Percentiles rank a stretch among this genome's conserved stretches.
phyloP scores from a whole-genome alignment of 805 yeast species.

The Schwanniomyces occidentalis region DNA sequence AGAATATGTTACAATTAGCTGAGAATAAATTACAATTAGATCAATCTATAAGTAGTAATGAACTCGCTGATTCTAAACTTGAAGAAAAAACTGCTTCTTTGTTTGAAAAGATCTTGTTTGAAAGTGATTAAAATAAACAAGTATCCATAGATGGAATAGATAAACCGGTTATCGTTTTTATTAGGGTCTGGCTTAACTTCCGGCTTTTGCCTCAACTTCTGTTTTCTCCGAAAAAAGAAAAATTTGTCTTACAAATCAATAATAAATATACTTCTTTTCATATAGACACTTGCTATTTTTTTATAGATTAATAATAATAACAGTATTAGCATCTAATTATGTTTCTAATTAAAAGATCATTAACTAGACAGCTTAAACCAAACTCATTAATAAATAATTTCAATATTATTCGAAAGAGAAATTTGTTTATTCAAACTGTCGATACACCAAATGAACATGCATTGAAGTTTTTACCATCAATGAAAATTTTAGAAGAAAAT shows the following conservation, averaged over 20 bases:
- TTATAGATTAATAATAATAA: background rate
- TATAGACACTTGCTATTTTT: background rate
- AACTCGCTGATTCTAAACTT: constrained; percentile 36
- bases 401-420: constrained; percentile 9
- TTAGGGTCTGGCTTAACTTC: too few relatives aligned
- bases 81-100: constrained; percentile 56
- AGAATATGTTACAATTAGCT: constrained; percentile 81
- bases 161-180: constrained; percentile 5
- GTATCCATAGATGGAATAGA: constrained; percentile 7
- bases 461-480: constrained; percentile 77
- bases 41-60: constrained; percentile 49
- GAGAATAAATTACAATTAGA: constrained; percentile 90
- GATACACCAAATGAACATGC: constrained; percentile 88
- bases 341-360: constrained; percentile 1
- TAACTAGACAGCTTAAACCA: constrained; percentile 1
- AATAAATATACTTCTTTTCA: background rate
- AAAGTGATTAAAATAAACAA: constrained; percentile 6
- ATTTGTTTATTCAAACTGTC: constrained; percentile 73
- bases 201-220: background rate
- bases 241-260: background rate
- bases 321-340: background rate
- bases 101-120: constrained; percentile 51
- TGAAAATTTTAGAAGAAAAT: constrained; percentile 58
- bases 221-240: background rate
- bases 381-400: constrained; percentile 2